Percentiles rank a stretch among this genome's conserved stretches.
Evolutionary conservation across 2,329 filamentous ascomycete genomes (phyloP).

Genomic region (Macrophomina pseudophaseolina): DNA sequence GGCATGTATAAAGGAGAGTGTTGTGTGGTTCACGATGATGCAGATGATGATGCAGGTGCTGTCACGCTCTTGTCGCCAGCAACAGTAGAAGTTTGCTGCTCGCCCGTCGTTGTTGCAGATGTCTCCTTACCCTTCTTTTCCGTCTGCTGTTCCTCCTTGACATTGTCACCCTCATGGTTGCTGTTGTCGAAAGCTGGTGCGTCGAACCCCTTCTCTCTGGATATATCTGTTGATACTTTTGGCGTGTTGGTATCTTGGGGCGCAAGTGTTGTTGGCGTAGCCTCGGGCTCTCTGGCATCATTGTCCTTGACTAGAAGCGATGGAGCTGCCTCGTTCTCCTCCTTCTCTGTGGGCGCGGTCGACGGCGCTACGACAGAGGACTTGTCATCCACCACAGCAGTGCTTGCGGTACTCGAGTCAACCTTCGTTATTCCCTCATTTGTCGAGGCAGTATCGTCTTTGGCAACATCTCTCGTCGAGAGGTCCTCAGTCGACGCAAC

Average conservation of each 20-base stretch:
- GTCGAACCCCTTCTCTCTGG: constrained; percentile 16
- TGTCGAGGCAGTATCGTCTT: background rate
- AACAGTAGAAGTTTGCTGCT: constrained; percentile 22
- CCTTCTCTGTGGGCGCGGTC: constrained; percentile 9
- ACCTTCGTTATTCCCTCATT: constrained; percentile 15
- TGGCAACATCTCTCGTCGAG: background rate
- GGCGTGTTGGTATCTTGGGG: constrained; percentile 6
- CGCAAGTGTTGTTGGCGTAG: background rate
- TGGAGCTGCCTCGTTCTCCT: background rate
- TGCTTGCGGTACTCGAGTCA: constrained; percentile 14
- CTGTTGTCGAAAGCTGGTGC: constrained; percentile 8
- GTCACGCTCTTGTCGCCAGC: constrained; percentile 13
- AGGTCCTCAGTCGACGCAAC: background rate
- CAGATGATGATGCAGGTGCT: constrained; percentile 22
- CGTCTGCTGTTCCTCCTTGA: constrained; percentile 7
- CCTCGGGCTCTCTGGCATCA: constrained; percentile 3
- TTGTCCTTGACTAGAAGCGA: constrained; percentile 2
- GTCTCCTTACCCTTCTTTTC: constrained; percentile 26
- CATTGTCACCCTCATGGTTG: constrained; percentile 9
- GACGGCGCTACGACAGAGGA: constrained; percentile 6
- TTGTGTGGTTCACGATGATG: constrained; percentile 14
- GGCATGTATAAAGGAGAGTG: constrained; percentile 1
- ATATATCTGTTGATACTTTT: background rate
- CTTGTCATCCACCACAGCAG: constrained; percentile 20
- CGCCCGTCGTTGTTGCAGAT: constrained; percentile 18